Percentiles rank a stretch among this genome's conserved stretches.
These are phyloP conservation scores for Mycosphaerella sp. DNA, from an alignment of 2,329 filamentous ascomycete species.

Conservation along the genomic window DNA sequence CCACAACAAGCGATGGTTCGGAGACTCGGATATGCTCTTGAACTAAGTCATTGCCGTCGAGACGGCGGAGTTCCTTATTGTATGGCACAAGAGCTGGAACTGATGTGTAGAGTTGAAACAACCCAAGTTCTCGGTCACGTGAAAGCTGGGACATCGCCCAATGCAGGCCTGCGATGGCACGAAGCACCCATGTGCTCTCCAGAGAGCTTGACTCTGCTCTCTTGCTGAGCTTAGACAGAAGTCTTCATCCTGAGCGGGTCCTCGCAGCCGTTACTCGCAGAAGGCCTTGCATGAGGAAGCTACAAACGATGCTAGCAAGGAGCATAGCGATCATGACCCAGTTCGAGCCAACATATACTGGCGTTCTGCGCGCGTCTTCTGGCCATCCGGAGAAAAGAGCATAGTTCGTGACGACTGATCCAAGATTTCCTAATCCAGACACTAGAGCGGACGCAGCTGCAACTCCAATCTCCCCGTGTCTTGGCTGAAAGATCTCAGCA, in stretches of 20 bases:
- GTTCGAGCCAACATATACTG: slow-evolving; percentile 54
- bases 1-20: too few relatives aligned
- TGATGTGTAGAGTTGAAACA: too few relatives aligned
- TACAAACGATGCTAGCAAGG: slow-evolving; percentile 67
- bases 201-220: background rate
- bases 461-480: slow-evolving; percentile 85
- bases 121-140: too few relatives aligned
- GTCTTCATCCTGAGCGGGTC: background rate
- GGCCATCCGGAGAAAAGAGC: slow-evolving; percentile 85
- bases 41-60: too few relatives aligned
- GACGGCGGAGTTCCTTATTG: too few relatives aligned
- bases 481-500: slow-evolving; percentile 79
- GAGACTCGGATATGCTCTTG: too few relatives aligned
- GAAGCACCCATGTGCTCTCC: too few relatives aligned
- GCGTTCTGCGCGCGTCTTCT: slow-evolving; percentile 56
- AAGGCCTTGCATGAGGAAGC: slow-evolving; percentile 61
- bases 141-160: too few relatives aligned
- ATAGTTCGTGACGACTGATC: slow-evolving; percentile 81
- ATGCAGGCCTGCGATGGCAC: too few relatives aligned
- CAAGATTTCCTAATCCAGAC: slow-evolving; percentile 78
- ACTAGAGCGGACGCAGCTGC: slow-evolving; percentile 80
- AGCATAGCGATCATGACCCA: slow-evolving; percentile 83
- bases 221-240: background rate
- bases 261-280: slow-evolving; percentile 40
- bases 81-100: too few relatives aligned